Conservation (phyloP, 257 asterid genomes). For the Linderniella brevidens region DNA sequence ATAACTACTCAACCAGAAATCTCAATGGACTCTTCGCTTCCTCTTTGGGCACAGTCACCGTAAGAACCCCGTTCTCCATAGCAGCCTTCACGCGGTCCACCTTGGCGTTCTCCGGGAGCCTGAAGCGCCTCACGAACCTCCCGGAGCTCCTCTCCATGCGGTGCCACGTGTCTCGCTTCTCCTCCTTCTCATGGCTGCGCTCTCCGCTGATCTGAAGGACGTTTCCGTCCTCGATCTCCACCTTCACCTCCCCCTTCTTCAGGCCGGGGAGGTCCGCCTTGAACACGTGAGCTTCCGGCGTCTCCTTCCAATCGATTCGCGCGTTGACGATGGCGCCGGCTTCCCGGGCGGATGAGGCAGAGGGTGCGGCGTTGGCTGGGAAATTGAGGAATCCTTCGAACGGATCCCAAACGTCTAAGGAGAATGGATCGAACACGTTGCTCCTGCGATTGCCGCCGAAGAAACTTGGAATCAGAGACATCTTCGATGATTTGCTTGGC, state of each 20-base stretch:
- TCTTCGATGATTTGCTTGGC: background rate
- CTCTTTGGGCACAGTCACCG: slow-evolving; percentile 14
- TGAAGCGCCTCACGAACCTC: slow-evolving; percentile 10
- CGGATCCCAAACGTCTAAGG: slow-evolving; percentile 10
- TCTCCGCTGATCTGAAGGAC: slow-evolving; percentile 16
- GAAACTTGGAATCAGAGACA: slow-evolving; percentile 14
- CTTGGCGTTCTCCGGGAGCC: slow-evolving; percentile 15
- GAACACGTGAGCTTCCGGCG: slow-evolving; percentile 11
- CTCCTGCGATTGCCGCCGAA: slow-evolving; percentile 5
- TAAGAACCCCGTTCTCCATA: slow-evolving; percentile 16
- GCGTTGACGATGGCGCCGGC: background rate
- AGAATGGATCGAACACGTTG: slow-evolving; percentile 12
- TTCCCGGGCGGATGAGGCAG: too few species aligned
- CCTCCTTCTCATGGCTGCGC: slow-evolving; percentile 15
- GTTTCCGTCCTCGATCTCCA: slow-evolving; percentile 14
- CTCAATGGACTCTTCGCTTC: slow-evolving; percentile 14
- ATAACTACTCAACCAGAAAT: too few species aligned
- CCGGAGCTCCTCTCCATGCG: slow-evolving; percentile 16
- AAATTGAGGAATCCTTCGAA: slow-evolving; percentile 1
- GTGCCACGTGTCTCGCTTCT: slow-evolving; percentile 18
- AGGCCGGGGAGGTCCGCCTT: slow-evolving; percentile 9
- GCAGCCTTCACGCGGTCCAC: slow-evolving; percentile 11
- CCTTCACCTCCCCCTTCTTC: slow-evolving; percentile 14
- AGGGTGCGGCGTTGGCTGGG: too few species aligned
- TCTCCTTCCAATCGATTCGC: slow-evolving; percentile 14